These are phyloP conservation scores for Posidonia oceanica DNA, from an alignment of 116 monocot genomes.

Conservation along the genomic window DNA sequence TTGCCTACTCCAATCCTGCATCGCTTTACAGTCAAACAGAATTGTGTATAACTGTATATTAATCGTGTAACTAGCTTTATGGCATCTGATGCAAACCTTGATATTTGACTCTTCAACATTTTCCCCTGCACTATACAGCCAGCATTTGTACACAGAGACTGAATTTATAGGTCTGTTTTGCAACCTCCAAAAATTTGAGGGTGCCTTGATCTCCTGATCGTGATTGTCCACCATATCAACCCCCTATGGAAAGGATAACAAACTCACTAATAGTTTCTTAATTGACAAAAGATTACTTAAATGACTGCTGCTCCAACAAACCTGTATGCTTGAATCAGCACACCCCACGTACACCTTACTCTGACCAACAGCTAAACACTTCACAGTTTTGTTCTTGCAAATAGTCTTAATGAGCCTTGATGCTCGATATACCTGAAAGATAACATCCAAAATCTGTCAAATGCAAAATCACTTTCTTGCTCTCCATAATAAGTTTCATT, in stretches of 20 bases:
- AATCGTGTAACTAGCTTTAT: neutral
- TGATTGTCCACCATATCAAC: conserved; percentile 41
- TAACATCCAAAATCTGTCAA: neutral
- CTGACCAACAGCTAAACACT: conserved; percentile 41
- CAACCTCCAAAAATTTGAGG: conserved; percentile 50
- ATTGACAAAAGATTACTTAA: neutral
- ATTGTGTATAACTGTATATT: conserved; percentile 3
- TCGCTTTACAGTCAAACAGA: conserved; percentile 3
- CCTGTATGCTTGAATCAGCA: conserved; percentile 82
- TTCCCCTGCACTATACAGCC: conserved; percentile 61
- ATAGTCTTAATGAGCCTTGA: conserved; percentile 53
- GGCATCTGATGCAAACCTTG: conserved; percentile 36
- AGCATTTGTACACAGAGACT: conserved; percentile 47
- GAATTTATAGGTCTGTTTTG: conserved; percentile 52
- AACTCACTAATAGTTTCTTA: neutral
- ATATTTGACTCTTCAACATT: conserved; percentile 55
- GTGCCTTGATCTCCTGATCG: conserved; percentile 52
- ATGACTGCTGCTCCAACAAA: conserved; percentile 13
- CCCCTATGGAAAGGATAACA: conserved; percentile 35
- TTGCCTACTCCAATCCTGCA: conserved; percentile 74
- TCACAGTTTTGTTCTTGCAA: conserved; percentile 56
- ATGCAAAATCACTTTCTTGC: neutral
- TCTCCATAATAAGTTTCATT: neutral
- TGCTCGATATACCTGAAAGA: conserved; percentile 39
- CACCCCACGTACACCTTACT: conserved; percentile 69